These are phyloP conservation scores for Podila minutissima DNA, from an alignment of 192 early-diverging fungal species.

Conservation along the genomic window DNA sequence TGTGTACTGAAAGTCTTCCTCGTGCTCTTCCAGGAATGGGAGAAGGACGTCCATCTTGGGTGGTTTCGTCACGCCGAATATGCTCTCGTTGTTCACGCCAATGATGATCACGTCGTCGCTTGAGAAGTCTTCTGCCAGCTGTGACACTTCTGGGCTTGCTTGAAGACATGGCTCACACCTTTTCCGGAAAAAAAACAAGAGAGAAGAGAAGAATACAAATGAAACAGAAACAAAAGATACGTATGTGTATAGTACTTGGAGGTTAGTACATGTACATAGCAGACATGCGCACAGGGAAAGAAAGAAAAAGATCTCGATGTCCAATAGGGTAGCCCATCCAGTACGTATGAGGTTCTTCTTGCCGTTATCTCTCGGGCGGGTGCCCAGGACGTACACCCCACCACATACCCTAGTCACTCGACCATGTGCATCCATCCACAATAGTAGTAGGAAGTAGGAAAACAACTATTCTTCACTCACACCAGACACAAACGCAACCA, in stretches of 20 bases:
- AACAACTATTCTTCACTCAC: too few species aligned
- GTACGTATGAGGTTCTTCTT: too few species aligned
- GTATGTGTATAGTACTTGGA: background rate
- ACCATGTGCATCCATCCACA: too few species aligned
- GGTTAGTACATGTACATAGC: too few species aligned
- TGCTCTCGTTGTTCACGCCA: constrained; percentile 49
- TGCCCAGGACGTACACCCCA: too few species aligned
- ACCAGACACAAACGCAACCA: too few species aligned
- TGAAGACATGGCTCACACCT: constrained; percentile 47
- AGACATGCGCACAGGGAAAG: too few species aligned
- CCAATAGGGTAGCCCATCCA: too few species aligned
- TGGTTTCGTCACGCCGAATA: constrained; percentile 34
- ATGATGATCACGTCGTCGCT: constrained; percentile 27
- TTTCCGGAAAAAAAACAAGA: background rate
- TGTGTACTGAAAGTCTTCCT: constrained; percentile 37
- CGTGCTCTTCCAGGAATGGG: constrained; percentile 29
- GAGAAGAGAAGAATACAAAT: background rate
- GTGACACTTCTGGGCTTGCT: constrained; percentile 38
- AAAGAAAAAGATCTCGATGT: too few species aligned
- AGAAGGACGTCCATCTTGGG: constrained; percentile 27
- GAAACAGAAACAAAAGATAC: background rate
- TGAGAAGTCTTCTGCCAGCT: constrained; percentile 44
- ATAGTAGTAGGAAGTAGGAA: too few species aligned
- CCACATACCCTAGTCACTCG: too few species aligned
- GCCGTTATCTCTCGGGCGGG: too few species aligned